A percentile compares a stretch with the other conserved stretches of the same genome.
These are phyloP conservation scores for Saposhnikovia divaricata DNA, from an alignment of 129 eudicot species.

Conservation along the genomic window DNA sequence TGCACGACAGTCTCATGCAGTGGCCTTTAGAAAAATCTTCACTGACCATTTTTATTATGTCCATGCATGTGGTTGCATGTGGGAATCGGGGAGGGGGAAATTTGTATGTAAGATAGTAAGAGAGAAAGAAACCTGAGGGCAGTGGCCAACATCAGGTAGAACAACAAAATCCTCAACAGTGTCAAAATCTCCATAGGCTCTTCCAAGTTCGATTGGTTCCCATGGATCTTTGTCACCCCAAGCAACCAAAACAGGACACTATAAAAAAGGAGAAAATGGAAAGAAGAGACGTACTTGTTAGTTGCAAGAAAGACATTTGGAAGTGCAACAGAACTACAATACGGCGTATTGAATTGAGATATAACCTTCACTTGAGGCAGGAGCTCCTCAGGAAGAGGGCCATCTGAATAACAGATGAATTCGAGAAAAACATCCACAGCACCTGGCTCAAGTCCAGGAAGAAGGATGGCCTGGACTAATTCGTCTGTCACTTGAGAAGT, in stretches of 20 bases:
- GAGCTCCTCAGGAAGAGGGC: conserved; percentile 95
- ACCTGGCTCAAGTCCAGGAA: conserved; percentile 94
- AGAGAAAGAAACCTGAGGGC: conserved; percentile 69
- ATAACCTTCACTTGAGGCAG: conserved; percentile 89
- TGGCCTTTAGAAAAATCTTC: neutral
- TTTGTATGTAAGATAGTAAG: neutral
- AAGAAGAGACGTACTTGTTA: neutral
- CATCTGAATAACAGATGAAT: conserved; percentile 90
- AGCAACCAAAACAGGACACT: conserved; percentile 90
- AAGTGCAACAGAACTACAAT: neutral
- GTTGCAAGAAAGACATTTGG: neutral
- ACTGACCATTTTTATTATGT: neutral
- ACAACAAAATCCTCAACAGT: conserved; percentile 73
- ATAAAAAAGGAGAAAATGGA: neutral
- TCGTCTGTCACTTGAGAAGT: conserved; percentile 94
- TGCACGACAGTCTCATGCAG: neutral
- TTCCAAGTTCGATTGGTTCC: conserved; percentile 95
- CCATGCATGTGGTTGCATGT: neutral
- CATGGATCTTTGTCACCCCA: conserved; percentile 99
- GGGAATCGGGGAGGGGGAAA: neutral
- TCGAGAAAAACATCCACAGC: conserved; percentile 96
- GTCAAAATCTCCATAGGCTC: conserved; percentile 63
- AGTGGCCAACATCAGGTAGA: conserved; percentile 84
- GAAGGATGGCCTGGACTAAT: conserved; percentile 65
- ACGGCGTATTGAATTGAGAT: neutral